Percentiles rank a stretch among this genome's conserved stretches.
Conservation (phyloP, 2,329 filamentous ascomycete species). For the Atkinsonella texensis region DNA sequence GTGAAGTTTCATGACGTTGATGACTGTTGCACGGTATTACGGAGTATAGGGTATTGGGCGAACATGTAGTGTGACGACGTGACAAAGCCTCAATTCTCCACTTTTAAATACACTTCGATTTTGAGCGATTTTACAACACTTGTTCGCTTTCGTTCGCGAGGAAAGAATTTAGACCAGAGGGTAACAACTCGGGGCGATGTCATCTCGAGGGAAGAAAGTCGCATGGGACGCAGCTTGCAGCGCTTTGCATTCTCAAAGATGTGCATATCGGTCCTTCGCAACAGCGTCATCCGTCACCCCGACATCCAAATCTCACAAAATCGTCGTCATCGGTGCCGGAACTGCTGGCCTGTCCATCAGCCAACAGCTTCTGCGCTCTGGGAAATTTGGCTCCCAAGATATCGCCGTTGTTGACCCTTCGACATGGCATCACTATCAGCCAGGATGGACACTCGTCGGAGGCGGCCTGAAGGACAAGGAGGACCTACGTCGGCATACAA, state of each 20-base stretch:
- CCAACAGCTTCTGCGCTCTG: constrained; percentile 52
- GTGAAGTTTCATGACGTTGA: too few relatives aligned
- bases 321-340: constrained; percentile 57
- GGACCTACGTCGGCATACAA: constrained; percentile 39
- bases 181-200: not conserved
- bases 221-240: not conserved
- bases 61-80: too few relatives aligned
- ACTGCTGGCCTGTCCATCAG: constrained; percentile 52
- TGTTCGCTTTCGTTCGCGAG: too few relatives aligned
- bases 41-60: too few relatives aligned
- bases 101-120: too few relatives aligned
- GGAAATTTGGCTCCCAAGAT: constrained; percentile 43
- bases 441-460: constrained; percentile 58
- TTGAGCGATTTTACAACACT: too few relatives aligned
- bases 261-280: constrained; percentile 7
- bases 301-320: constrained; percentile 36
- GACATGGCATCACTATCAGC: constrained; percentile 54
- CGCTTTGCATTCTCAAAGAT: too few relatives aligned
- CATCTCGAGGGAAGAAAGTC: not conserved
- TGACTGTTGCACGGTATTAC: too few relatives aligned
- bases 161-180: too few relatives aligned
- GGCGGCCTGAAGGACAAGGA: constrained; percentile 52
- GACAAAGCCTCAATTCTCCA: too few relatives aligned
- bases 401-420: constrained; percentile 55
- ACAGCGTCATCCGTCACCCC: constrained; percentile 20